Percentiles rank a stretch among this genome's conserved stretches.
phyloP scores from a whole-genome alignment of 1,284 basidiomycete genomes.

The Agaricales sp. region DNA sequence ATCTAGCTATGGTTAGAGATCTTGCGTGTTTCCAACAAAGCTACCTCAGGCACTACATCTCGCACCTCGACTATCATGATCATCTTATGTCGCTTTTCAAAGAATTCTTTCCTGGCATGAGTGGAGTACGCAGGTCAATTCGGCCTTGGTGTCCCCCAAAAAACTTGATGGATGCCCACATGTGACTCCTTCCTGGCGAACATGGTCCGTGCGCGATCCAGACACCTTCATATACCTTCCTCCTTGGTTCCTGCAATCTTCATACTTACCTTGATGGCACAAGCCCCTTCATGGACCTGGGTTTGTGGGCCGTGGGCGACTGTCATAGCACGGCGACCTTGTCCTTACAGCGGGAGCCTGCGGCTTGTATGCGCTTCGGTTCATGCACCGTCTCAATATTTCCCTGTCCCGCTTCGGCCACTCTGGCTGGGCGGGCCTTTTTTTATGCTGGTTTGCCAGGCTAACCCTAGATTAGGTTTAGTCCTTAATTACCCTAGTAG shows the following conservation, averaged over 20 bases:
- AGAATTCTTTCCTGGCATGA: no score
- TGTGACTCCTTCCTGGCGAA: no score
- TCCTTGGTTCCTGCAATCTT: conserved; percentile 12
- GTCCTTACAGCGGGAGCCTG: conserved; percentile 43
- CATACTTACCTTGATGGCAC: conserved; percentile 38
- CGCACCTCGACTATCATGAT: no score
- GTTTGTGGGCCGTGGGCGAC: conserved; percentile 31
- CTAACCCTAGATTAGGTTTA: conserved; percentile 28
- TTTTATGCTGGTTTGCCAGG: conserved; percentile 20
- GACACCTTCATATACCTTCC: not conserved
- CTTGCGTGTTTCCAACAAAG: no score
- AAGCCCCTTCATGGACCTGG: conserved; percentile 29
- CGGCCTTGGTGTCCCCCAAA: no score
- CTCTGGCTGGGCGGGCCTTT: conserved; percentile 36
- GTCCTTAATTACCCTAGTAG: no score
- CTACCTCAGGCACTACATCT: no score
- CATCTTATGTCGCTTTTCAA: no score
- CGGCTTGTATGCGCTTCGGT: conserved; percentile 56
- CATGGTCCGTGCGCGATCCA: not conserved
- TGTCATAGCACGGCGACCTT: conserved; percentile 66
- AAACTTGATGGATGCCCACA: no score
- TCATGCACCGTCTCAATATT: conserved; percentile 65
- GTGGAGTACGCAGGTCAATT: no score
- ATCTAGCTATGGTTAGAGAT: no score
- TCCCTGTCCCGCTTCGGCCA: conserved; percentile 52